These are phyloP conservation scores for Golovinomyces cichoracearum DNA, from an alignment of 2,329 filamentous ascomycete species.

Conservation along the genomic window DNA sequence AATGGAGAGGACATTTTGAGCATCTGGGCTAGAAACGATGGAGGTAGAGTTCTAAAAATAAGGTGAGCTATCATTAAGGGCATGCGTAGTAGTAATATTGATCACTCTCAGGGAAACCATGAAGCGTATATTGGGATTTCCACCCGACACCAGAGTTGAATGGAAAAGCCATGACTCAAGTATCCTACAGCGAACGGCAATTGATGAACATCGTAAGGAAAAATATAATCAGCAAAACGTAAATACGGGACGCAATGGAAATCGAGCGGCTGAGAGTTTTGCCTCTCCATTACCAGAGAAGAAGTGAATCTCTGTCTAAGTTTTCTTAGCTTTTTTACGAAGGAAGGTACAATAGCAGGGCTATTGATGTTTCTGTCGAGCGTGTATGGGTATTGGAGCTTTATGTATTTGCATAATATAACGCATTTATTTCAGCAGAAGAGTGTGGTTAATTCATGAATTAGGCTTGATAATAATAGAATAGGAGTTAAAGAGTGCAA, in stretches of 20 bases:
- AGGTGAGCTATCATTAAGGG: constrained; percentile 30
- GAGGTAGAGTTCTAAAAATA: constrained; percentile 84
- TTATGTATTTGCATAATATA: too few species aligned
- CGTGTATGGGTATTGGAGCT: too few species aligned
- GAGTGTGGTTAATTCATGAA: too few species aligned
- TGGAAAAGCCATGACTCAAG: constrained; percentile 95
- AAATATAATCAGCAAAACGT: constrained; percentile 26
- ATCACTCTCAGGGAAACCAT: constrained; percentile 49
- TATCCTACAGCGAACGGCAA: constrained; percentile 70
- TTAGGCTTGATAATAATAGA: too few species aligned
- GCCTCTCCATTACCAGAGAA: constrained; percentile 7
- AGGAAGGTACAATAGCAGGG: too few species aligned
- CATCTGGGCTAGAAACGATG: constrained; percentile 89
- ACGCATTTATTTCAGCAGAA: too few species aligned
- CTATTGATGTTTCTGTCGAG: too few species aligned
- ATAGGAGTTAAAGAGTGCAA: too few species aligned
- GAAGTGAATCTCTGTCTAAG: constrained; percentile 8
- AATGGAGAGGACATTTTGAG: constrained; percentile 93
- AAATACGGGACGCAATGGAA: constrained; percentile 7
- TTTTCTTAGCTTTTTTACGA: too few species aligned
- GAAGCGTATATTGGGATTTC: constrained; percentile 68
- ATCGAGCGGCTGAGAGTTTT: constrained; percentile 8
- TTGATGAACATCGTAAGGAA: constrained; percentile 76
- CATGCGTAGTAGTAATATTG: neutral
- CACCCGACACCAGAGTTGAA: constrained; percentile 66